Percentiles rank a stretch among this genome's conserved stretches.
phyloP scores from a whole-genome alignment of 1,284 basidiomycete species.

The Boletus albobrunnescens region DNA sequence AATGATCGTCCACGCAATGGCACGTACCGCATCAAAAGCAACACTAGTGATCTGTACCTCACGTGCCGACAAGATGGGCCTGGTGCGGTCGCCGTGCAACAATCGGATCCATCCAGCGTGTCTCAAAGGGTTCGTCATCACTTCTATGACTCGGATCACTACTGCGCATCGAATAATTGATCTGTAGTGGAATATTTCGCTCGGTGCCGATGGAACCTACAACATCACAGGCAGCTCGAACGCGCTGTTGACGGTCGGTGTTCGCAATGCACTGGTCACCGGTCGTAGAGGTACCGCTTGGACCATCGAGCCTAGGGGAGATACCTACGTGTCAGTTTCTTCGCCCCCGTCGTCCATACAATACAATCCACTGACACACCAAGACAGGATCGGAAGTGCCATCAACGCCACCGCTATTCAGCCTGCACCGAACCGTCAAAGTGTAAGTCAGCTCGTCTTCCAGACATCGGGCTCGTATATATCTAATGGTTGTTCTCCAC shows the following conservation, averaged over 20 bases:
- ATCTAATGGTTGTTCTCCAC: background rate
- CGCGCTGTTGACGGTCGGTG: too few relatives aligned
- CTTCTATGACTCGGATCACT: too few relatives aligned
- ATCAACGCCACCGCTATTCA: background rate
- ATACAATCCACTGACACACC: too few relatives aligned
- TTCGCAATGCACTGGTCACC: background rate
- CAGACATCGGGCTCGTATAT: too few relatives aligned
- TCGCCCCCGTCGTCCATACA: too few relatives aligned
- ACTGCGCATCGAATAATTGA: too few relatives aligned
- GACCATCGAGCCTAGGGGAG: background rate
- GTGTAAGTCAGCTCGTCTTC: background rate
- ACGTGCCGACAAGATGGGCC: background rate
- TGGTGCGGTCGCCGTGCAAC: background rate
- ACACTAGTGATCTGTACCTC: background rate
- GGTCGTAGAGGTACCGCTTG: too few relatives aligned
- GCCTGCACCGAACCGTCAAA: background rate
- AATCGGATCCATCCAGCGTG: background rate
- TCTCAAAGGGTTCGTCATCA: background rate
- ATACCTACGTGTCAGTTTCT: background rate
- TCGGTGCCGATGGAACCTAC: background rate
- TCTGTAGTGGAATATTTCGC: background rate
- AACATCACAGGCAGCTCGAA: too few relatives aligned
- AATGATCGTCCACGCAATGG: too few relatives aligned
- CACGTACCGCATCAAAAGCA: background rate
- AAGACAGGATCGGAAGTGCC: conserved; percentile 1